Conservation (phyloP, 257 asterid species). For the Paulownia fortunei region DNA sequence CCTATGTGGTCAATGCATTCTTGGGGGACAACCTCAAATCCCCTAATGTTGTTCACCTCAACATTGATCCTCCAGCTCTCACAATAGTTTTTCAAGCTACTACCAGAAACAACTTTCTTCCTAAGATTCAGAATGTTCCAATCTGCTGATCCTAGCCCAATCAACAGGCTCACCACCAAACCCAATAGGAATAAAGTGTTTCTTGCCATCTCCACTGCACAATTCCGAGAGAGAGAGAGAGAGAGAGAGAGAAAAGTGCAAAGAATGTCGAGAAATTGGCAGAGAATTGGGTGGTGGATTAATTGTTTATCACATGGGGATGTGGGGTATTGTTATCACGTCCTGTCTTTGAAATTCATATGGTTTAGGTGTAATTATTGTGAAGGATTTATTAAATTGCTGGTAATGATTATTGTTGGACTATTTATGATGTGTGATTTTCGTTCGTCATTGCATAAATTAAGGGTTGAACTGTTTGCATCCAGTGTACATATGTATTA, state of each 20-base stretch:
- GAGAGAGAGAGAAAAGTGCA: not conserved
- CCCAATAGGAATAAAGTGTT: slow-evolving; percentile 25
- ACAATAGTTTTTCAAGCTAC: slow-evolving; percentile 51
- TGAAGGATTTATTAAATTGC: not conserved
- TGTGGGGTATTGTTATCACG: slow-evolving; percentile 35
- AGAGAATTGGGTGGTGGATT: not conserved
- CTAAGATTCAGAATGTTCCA: slow-evolving; percentile 50
- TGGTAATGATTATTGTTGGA: not conserved
- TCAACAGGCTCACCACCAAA: slow-evolving; percentile 28
- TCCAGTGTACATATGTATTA: no score
- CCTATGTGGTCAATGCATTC: slow-evolving; percentile 43
- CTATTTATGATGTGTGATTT: not conserved
- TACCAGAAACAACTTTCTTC: slow-evolving; percentile 26
- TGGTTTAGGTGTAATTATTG: slow-evolving; percentile 35
- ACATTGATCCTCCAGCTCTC: slow-evolving; percentile 66
- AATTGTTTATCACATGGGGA: slow-evolving; percentile 33
- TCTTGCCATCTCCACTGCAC: slow-evolving; percentile 39
- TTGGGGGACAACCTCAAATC: slow-evolving; percentile 52
- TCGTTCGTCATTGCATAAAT: not conserved
- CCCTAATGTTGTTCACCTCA: slow-evolving; percentile 51
- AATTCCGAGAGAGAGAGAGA: not conserved
- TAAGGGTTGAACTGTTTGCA: not conserved
- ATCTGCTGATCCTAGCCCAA: slow-evolving; percentile 39
- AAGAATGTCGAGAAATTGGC: slow-evolving; percentile 3
- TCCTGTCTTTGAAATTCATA: slow-evolving; percentile 15